Evolutionary conservation across 2,329 filamentous ascomycete genomes (phyloP), one percentile per base, ranked within the genome.

Genomic region (Trichoderma guizhouense): DNA sequence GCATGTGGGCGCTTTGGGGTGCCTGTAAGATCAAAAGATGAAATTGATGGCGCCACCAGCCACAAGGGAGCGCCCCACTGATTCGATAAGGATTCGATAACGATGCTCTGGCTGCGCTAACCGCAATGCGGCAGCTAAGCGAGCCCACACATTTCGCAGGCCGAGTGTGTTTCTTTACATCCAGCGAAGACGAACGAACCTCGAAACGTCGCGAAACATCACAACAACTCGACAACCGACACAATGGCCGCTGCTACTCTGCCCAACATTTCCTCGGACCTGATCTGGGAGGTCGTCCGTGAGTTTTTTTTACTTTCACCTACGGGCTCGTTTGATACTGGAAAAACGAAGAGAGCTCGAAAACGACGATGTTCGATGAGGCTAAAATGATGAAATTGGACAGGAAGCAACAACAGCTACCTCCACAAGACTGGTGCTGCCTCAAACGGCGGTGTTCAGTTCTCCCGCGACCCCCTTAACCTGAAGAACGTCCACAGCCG

Each of bases 231-330:
- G 77, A 80, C 79, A 83, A 64, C 36, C 68, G 70, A 75, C 87
- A 89, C 84, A 84, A 89, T 89, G 86, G 83, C 84, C 78, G 82
- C 82, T 80, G 87, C 79, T 85, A 83, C 79, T 72, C 86, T 89
- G 79, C 84, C 90, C 80, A 93, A 94, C 88, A 88, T 97, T 82
- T 97, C 94, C 84, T 86, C 91, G 82, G 95, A 98, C 86, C 89
- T 98, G 80, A 87, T 97, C 88, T 98, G 95, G 95, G 92, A 95
- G 90, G 87, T 97, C 84, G 91, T 92, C 89, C 93, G 95, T 98
- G 91, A 85, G 94, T 94, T 47, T 71, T 21, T n/a, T 57, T 43
- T 24, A 21, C 12, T 2, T 14, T 15, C 1, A 28, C 30, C 39
- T n/a, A n/a, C 8, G 21, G 39, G 39, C 36, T 21, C 57, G 30